Conservation (phyloP, 208 protist genomes). For the Crithidia bombi region DNA sequence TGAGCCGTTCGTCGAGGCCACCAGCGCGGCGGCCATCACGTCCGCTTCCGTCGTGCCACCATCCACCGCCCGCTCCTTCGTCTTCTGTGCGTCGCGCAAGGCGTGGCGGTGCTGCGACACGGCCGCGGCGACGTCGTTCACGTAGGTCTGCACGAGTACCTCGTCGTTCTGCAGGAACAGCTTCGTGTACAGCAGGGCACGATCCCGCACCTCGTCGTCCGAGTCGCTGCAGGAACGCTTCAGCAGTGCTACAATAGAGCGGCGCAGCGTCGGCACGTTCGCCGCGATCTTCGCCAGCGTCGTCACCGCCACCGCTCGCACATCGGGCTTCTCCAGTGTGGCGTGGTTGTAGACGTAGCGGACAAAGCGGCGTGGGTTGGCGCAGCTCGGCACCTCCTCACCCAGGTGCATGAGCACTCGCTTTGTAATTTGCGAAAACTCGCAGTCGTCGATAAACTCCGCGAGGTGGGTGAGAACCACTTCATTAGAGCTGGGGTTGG, state of each 20-base stretch:
- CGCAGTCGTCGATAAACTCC: slow-evolving; percentile 99
- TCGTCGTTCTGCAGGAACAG: slow-evolving; percentile 88
- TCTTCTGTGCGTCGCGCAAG: slow-evolving; percentile 10
- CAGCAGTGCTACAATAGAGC: slow-evolving; percentile 91
- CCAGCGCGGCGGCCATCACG: slow-evolving; percentile 24
- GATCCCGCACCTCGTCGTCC: slow-evolving; percentile 99
- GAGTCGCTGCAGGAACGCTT: slow-evolving; percentile 92
- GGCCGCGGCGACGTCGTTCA: slow-evolving; percentile 72
- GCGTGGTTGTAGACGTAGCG: slow-evolving; percentile 98
- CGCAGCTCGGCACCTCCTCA: slow-evolving; percentile 92
- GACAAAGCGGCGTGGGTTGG: slow-evolving; percentile 89
- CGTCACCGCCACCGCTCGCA: slow-evolving; percentile 96
- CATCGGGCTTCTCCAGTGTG: slow-evolving; percentile 92
- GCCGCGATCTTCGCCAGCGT: slow-evolving; percentile 98
- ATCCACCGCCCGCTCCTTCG: not conserved
- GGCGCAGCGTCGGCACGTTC: slow-evolving; percentile 79
- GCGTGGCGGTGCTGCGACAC: slow-evolving; percentile 48
- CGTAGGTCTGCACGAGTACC: slow-evolving; percentile 56
- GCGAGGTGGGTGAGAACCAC: slow-evolving; percentile 94
- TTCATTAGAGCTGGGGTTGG: slow-evolving; percentile 92
- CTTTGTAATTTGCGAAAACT: slow-evolving; percentile 95
- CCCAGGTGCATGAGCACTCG: slow-evolving; percentile 97
- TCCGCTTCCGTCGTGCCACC: slow-evolving; percentile 16
- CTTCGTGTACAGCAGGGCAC: slow-evolving; percentile 93
- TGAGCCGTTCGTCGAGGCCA: slow-evolving; percentile 8